A percentile compares a stretch with the other conserved stretches of the same genome.
phyloP scores from a whole-genome alignment of 106 monocot species.

The Gastrodia elata region DNA sequence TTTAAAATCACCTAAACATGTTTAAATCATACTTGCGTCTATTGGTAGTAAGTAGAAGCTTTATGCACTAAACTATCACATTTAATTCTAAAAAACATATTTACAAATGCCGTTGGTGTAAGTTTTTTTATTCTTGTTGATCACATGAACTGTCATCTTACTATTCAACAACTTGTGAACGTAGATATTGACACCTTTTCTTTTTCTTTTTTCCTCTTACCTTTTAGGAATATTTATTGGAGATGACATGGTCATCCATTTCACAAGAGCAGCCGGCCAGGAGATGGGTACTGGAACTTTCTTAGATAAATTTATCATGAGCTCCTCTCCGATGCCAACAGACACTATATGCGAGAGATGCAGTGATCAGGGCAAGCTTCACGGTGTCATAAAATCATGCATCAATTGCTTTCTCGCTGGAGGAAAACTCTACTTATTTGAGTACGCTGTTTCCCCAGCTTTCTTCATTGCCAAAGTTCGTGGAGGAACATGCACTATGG shows the following conservation, averaged over 20 bases:
- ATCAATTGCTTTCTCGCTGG: slow-evolving; percentile 68
- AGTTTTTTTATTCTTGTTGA: no score
- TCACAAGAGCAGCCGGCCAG: slow-evolving; percentile 70
- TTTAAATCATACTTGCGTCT: no score
- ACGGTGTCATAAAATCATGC: slow-evolving; percentile 75
- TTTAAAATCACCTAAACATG: no score
- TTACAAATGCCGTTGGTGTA: not conserved
- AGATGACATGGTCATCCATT: slow-evolving; percentile 67
- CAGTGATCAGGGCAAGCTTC: slow-evolving; percentile 41
- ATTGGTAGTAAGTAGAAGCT: no score
- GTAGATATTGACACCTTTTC: not conserved
- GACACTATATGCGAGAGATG: slow-evolving; percentile 38
- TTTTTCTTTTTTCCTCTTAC: not conserved
- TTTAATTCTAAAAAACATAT: no score
- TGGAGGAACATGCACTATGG: slow-evolving; percentile 87
- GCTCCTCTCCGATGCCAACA: slow-evolving; percentile 33
- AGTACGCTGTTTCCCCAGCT: slow-evolving; percentile 46
- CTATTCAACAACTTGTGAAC: not conserved
- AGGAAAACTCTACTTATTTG: slow-evolving; percentile 53
- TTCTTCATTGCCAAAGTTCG: slow-evolving; percentile 74
- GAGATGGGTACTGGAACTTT: slow-evolving; percentile 80
- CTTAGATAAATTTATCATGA: slow-evolving; percentile 38
- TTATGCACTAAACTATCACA: no score
- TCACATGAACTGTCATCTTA: not conserved
- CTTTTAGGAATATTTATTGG: slow-evolving; percentile 63